Evolutionary conservation across 2,329 filamentous ascomycete species (phyloP), one percentile per base, ranked within the genome.

Genomic region (Colletotrichum australisinense): DNA sequence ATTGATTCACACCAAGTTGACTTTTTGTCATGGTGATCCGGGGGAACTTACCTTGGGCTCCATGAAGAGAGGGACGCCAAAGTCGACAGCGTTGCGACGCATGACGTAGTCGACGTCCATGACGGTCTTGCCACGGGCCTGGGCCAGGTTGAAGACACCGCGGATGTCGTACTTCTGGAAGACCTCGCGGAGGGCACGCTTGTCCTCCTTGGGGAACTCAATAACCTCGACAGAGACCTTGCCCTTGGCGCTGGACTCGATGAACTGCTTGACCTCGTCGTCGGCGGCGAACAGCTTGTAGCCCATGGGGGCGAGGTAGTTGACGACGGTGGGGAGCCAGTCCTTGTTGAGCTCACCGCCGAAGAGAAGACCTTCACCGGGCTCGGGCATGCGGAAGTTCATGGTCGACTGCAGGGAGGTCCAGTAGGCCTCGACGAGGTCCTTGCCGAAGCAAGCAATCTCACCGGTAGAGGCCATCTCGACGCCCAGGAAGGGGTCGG

Each of bases 381-480:
- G 94, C 83, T 97, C 93, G 56, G 97, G 97, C 80, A 98, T 91
- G 78, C 95, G 94, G 94, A 98, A 98, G 91, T 98, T 99, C 96
- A 98, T 99, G 79, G 94, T 96, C 24, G 95, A 97, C 86, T 99
- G 97, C 75, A 98, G 88, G 22, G 95, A 97, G 30, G 95, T 89
- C 97, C 97, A 99, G 91, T 99, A 99, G 67, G 97, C 97, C 83
- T 99, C 97, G 63, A 98, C 89, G 12, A 99, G 90, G 80, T 98
- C 89, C 87, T 97, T 98, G 76, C 97, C 97, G 85, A 99, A 99
- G 88, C 97, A 98, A 77, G 97, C 97, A 89, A 99, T 98, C 86
- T 99, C 97, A 84, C 97, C 97, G 22, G 97, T 99, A 76, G 93
- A 95, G 57, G 95, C 88, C 97, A 99, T 99, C 86, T 99, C 97